Conservation (phyloP, 305 asterid species). For the Petunia hybrid region DNA sequence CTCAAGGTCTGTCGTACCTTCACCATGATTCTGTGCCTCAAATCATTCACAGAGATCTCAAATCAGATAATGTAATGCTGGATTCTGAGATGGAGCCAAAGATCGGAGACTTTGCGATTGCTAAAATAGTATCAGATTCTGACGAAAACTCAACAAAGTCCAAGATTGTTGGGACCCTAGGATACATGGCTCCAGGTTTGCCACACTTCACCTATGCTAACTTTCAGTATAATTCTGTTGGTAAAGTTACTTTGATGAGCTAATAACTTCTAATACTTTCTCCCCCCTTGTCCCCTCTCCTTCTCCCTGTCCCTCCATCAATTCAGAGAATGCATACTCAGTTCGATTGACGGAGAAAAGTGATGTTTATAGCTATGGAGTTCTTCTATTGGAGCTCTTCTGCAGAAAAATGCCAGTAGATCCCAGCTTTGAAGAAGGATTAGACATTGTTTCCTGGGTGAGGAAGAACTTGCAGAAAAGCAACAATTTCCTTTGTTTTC, state of each 20-base stretch:
- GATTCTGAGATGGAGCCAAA: constrained; percentile 56
- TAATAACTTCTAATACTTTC: neutral
- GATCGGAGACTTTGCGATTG: constrained; percentile 59
- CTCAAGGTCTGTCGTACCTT: constrained; percentile 59
- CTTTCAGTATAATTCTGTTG: constrained; percentile 29
- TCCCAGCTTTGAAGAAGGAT: constrained; percentile 57
- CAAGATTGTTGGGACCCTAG: constrained; percentile 54
- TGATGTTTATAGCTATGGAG: constrained; percentile 53
- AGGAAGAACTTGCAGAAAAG: constrained; percentile 37
- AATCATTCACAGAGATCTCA: constrained; percentile 58
- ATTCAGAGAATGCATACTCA: constrained; percentile 57
- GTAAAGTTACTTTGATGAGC: neutral
- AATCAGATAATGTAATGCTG: constrained; percentile 56
- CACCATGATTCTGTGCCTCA: constrained; percentile 63
- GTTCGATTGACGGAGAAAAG: constrained; percentile 53
- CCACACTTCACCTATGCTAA: constrained; percentile 1
- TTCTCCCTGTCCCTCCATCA: neutral
- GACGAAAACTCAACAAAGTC: constrained; percentile 48
- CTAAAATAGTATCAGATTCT: constrained; percentile 47
- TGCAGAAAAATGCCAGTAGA: constrained; percentile 58
- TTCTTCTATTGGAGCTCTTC: constrained; percentile 52
- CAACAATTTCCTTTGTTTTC: constrained; percentile 38
- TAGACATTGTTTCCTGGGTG: constrained; percentile 55
- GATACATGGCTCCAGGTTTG: constrained; percentile 66
- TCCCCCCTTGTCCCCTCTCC: neutral